Base-by-base conservation (phyloP, 208 protist genomes). In the Leishmania major region DNA sequence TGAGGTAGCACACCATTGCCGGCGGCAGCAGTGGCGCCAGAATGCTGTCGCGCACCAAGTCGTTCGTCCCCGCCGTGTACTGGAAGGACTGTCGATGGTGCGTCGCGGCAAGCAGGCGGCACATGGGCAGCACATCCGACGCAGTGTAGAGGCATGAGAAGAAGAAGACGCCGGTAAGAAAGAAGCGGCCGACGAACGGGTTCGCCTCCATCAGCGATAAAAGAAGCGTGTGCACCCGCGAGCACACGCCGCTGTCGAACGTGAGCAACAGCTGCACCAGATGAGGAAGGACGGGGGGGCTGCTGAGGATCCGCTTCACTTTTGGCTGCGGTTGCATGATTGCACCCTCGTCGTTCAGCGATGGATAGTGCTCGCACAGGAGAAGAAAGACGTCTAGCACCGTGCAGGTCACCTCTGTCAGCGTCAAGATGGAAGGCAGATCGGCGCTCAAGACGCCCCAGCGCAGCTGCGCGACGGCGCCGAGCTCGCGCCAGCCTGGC, bases 71-170 rank as follows among this genome's bases (percentile, higher is more conserved):
- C 11, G 90, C 81, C 17, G 92, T 22, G 86, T 89, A 93, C 19
- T 84, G 84, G 75, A 94, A 96, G 10, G 96, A 85, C 87, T 99
- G 98, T 74, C 93, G 82, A 55, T 85, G 89, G 80, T 99, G 98
- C 28, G 94, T 92, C 6, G 92, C 66, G 70, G 95, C 78, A 31
- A 99, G 75, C 17, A 99, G 77, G 17, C 92, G 80, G 75, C 90
- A 96, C 57, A 99, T 88, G 62, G 97, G 94, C 25, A 98, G 70
- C 57, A 99, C 87, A 79, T 99, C 98, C 1, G 96, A 98, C 6
- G 93, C 97, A 17, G 91, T 97, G 91, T 99, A 99, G 84, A 99
- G 95, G 51, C 98, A 91, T 35, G 93, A 86, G 79, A 99, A 99
- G 83, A 97, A 98, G 80, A 99, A 99, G 47, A 90, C 90, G 71